Conservation (phyloP, 441 rosid genomes). For the Adansonia madagascariensis region DNA sequence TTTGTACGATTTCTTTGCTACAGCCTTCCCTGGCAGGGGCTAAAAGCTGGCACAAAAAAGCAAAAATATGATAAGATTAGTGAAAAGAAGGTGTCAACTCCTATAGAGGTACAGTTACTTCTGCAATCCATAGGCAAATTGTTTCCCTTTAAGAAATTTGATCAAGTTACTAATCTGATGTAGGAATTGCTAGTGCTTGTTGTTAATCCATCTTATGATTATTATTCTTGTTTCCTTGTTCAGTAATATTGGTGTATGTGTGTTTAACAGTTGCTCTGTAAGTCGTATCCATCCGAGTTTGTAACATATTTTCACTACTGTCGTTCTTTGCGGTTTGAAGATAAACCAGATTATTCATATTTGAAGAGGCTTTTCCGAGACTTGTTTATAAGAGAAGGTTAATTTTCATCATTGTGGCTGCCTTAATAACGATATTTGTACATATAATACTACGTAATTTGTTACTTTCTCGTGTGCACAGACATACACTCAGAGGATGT, state of each 20-base stretch:
- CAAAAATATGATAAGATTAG: slow-evolving; percentile 93
- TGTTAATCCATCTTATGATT: slow-evolving; percentile 3
- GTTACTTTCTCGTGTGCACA: not conserved
- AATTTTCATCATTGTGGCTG: not conserved
- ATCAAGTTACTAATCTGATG: slow-evolving; percentile 1
- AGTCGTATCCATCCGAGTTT: slow-evolving; percentile 92
- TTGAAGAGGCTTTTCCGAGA: slow-evolving; percentile 96
- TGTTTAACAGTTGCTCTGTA: slow-evolving; percentile 80
- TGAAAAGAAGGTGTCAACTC: slow-evolving; percentile 83
- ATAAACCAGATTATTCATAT: slow-evolving; percentile 95
- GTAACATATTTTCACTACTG: slow-evolving; percentile 91
- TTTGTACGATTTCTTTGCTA: slow-evolving; percentile 30
- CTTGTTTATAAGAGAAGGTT: slow-evolving; percentile 95
- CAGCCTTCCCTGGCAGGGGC: slow-evolving; percentile 96
- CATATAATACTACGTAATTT: not conserved
- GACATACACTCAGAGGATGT: not conserved
- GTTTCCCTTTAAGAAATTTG: slow-evolving; percentile 18
- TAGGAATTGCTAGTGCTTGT: slow-evolving; percentile 17
- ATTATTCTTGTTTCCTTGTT: slow-evolving; percentile 7
- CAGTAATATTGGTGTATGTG: not conserved
- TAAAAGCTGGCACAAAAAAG: slow-evolving; percentile 89
- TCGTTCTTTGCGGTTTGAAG: slow-evolving; percentile 92
- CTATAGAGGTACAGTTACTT: slow-evolving; percentile 65
- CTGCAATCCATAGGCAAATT: slow-evolving; percentile 8
- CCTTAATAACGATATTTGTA: too few species aligned